These are phyloP conservation scores for Eremomyces bilateralis DNA, from an alignment of 495 filamentous ascomycete genomes.

Conservation along the genomic window DNA sequence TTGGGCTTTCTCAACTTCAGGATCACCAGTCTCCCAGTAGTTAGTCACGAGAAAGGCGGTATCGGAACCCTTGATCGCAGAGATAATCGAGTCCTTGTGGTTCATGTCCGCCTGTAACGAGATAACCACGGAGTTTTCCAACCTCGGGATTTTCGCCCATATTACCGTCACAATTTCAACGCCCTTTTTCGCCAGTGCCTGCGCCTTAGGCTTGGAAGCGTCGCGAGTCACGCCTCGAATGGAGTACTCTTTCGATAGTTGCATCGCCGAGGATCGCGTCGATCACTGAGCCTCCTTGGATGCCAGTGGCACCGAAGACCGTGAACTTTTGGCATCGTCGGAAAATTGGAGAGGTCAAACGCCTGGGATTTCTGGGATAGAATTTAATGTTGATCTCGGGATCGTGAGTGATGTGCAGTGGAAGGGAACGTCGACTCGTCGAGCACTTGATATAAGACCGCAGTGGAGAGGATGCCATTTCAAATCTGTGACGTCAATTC, in stretches of 20 bases:
- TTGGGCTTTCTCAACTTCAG: slow-evolving; percentile 17
- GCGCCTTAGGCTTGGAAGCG: slow-evolving; percentile 22
- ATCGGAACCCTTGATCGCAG: slow-evolving; percentile 15
- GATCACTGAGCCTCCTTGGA: slow-evolving; percentile 37
- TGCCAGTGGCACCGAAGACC: slow-evolving; percentile 41
- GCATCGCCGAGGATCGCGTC: slow-evolving; percentile 27
- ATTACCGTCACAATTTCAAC: slow-evolving; percentile 19
- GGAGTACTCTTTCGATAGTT: slow-evolving; percentile 24
- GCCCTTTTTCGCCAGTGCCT: slow-evolving; percentile 19
- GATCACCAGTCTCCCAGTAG: slow-evolving; percentile 12
- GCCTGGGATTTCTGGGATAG: no score
- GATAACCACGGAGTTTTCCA: not conserved
- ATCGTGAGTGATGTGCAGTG: no score
- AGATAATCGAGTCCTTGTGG: slow-evolving; percentile 10
- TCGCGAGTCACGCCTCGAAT: slow-evolving; percentile 37
- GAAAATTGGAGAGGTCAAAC: no score
- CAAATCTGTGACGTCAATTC: no score
- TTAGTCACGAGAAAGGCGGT: slow-evolving; percentile 21
- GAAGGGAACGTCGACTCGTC: no score
- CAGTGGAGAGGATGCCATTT: no score
- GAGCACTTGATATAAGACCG: no score
- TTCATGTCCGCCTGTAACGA: slow-evolving; percentile 21
- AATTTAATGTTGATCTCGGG: no score
- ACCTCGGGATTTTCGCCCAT: not conserved
- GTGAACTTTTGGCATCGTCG: no score